These are phyloP conservation scores for Vitis hybrid DNA, from an alignment of 177 flowering plant genomes.

Conservation along the genomic window DNA sequence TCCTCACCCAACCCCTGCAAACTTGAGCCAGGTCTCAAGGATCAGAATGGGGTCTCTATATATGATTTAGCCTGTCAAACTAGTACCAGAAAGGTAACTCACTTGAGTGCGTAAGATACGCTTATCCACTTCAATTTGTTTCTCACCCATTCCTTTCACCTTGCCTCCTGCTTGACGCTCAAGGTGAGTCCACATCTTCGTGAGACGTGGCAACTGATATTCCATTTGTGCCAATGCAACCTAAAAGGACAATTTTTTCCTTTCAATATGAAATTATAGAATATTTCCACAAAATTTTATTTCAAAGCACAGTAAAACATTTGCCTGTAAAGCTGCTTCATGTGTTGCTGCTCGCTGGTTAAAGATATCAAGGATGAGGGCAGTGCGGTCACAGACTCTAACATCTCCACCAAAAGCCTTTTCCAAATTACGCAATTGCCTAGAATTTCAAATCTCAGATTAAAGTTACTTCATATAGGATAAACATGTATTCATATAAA, in stretches of 20 bases:
- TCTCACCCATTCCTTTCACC: conserved; percentile 99
- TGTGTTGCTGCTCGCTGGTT: conserved; percentile 98
- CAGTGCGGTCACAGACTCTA: conserved; percentile 95
- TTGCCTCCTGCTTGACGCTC: conserved; percentile 97
- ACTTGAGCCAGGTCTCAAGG: no score
- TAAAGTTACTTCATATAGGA: neutral
- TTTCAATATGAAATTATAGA: neutral
- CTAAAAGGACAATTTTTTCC: conserved; percentile 29
- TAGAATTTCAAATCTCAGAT: conserved; percentile 20
- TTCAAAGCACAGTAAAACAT: conserved; percentile 1
- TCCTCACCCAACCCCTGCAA: no score
- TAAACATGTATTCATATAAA: conserved; percentile 2
- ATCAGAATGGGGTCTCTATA: no score
- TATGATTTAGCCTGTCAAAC: neutral
- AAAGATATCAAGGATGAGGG: conserved; percentile 92
- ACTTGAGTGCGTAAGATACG: conserved; percentile 92
- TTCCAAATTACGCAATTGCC: conserved; percentile 92
- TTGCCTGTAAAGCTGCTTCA: conserved; percentile 95
- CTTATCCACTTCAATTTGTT: conserved; percentile 99
- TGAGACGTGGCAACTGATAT: conserved; percentile 85
- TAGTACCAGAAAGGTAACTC: conserved; percentile 23
- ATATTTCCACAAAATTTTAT: neutral
- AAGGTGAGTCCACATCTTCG: conserved; percentile 97
- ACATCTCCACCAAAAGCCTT: conserved; percentile 89
- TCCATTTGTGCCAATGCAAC: conserved; percentile 97